A percentile compares a stretch with the other conserved stretches of the same genome.
phyloP scores from a whole-genome alignment of 1,139 yeast genomes.

The Saccharomycopsis hybrid region DNA sequence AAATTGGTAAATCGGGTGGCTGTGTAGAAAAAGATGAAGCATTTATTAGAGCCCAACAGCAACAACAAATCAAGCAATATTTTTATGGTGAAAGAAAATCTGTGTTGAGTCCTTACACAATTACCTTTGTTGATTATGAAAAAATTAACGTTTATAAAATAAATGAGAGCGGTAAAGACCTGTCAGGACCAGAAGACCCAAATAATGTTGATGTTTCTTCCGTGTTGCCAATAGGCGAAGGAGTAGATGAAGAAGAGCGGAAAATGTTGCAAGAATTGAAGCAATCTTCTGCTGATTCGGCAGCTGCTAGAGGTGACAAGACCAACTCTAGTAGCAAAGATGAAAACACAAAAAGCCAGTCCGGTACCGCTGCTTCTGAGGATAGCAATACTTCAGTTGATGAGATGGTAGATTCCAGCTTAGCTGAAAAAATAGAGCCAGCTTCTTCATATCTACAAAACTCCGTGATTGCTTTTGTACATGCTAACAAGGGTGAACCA shows the following conservation, averaged over 20 bases:
- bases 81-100: slow-evolving; percentile 73
- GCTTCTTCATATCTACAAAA: slow-evolving; percentile 57
- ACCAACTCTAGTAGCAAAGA: not conserved
- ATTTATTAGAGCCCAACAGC: slow-evolving; percentile 64
- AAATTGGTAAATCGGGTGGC: slow-evolving; percentile 68
- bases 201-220: slow-evolving; percentile 27
- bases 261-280: slow-evolving; percentile 10
- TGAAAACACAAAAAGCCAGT: not conserved
- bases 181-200: not conserved
- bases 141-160: slow-evolving; percentile 43
- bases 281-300: too few relatives aligned
- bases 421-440: slow-evolving; percentile 39
- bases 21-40: slow-evolving; percentile 68
- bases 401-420: not conserved
- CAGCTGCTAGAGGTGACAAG: not conserved
- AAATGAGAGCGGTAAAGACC: slow-evolving; percentile 22
- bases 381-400: slow-evolving; percentile 1
- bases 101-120: slow-evolving; percentile 71
- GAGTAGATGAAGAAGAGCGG: slow-evolving; percentile 13
- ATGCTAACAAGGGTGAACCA: slow-evolving; percentile 49
- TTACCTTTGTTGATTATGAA: slow-evolving; percentile 42
- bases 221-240: slow-evolving; percentile 36
- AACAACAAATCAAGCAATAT: slow-evolving; percentile 73
- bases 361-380: too few relatives aligned
- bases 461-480: slow-evolving; percentile 66